A percentile compares a stretch with the other conserved stretches of the same genome.
Conservation (phyloP, 2,329 filamentous ascomycete species). For the Ascochyta fabae region DNA sequence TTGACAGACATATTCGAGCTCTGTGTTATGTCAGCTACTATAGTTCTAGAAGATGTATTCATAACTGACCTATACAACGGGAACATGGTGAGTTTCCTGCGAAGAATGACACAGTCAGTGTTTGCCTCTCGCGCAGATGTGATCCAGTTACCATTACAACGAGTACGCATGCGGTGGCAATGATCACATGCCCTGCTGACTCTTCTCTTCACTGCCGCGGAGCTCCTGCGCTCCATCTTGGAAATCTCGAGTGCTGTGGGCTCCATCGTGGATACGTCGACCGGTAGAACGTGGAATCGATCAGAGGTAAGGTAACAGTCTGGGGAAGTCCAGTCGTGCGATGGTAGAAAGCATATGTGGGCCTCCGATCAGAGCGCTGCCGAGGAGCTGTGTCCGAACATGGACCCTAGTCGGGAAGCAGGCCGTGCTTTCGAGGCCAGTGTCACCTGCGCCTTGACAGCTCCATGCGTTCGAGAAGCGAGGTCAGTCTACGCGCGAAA, state of each 20-base stretch:
- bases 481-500: conserved; percentile 41
- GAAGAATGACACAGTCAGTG: conserved; percentile 3
- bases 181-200: conserved; percentile 95
- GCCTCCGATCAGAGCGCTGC: conserved; percentile 40
- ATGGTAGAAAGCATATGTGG: conserved; percentile 47
- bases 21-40: conserved; percentile 53
- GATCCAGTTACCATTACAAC: conserved; percentile 70
- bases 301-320: conserved; percentile 26
- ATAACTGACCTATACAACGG: conserved; percentile 81
- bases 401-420: conserved; percentile 36
- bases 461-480: conserved; percentile 51
- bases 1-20: conserved; percentile 87
- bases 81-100: conserved; percentile 80
- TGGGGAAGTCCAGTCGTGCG: conserved; percentile 44
- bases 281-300: conserved; percentile 18
- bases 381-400: conserved; percentile 37
- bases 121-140: neutral
- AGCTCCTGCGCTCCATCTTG: conserved; percentile 43
- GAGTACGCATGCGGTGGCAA: conserved; percentile 92
- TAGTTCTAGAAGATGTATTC: neutral
- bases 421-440: conserved; percentile 31
- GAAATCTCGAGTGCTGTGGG: conserved; percentile 29
- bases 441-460: conserved; percentile 45
- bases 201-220: conserved; percentile 76
- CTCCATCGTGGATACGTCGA: conserved; percentile 36